phyloP scores from a whole-genome alignment of 2,329 filamentous ascomycete species.

The Exophiala dermatitidis region DNA sequence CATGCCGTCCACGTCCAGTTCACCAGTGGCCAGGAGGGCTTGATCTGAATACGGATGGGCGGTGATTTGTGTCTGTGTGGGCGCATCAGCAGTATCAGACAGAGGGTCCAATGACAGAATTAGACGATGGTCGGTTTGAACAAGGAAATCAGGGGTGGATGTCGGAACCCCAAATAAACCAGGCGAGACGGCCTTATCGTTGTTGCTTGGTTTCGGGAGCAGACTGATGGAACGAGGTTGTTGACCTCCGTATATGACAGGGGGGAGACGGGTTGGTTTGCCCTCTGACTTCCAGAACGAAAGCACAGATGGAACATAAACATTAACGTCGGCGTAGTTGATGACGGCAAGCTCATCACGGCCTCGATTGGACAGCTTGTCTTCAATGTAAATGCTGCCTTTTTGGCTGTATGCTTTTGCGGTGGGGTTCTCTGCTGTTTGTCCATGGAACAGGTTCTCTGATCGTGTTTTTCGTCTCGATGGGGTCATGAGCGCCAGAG shows the following conservation, averaged over 20 bases:
- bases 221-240: conserved; percentile 4
- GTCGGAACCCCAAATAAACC: conserved; percentile 6
- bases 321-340: conserved; percentile 37
- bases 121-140: conserved; percentile 18
- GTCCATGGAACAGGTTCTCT: conserved; percentile 40
- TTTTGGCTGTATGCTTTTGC: conserved; percentile 29
- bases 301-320: conserved; percentile 39
- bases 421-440: conserved; percentile 12
- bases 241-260: conserved; percentile 15
- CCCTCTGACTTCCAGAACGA: conserved; percentile 38
- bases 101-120: conserved; percentile 19
- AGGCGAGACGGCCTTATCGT: neutral
- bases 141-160: conserved; percentile 17
- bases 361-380: conserved; percentile 28
- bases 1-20: conserved; percentile 44
- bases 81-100: conserved; percentile 5
- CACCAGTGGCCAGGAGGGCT: conserved; percentile 36
- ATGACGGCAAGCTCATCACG: conserved; percentile 40
- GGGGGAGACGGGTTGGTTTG: conserved; percentile 14
- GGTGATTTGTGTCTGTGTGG: conserved; percentile 1
- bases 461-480: conserved; percentile 40
- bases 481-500: conserved; percentile 43
- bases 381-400: conserved; percentile 39
- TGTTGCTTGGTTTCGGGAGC: conserved; percentile 1
- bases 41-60: conserved; percentile 30